Base-by-base conservation (phyloP, 306 rosid species). In the Medicago ruthenica region DNA sequence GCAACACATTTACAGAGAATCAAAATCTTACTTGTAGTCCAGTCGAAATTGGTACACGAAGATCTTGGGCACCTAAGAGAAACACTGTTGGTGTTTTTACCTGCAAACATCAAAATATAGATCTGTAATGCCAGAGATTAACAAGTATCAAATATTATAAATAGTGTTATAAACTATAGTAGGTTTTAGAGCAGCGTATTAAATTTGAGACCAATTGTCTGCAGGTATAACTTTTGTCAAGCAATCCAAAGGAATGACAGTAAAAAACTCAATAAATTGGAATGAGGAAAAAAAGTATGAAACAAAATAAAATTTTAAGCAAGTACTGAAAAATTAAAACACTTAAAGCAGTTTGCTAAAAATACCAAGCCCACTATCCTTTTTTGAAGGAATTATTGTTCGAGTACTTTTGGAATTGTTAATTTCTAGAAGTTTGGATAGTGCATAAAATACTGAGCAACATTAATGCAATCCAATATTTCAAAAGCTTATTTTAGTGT, bases 31-130 rank as follows among this genome's bases (percentile, higher is more conserved):
- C 89, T 58, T 86, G 89, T 11, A 83, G 60, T 80, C 89, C 89
- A 63, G 79, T 80, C 0, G 83, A 76, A 76, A 83, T 77, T 41
- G 92, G 90, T 80, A 95, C 96, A 2, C 97, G 97, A 58, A 90
- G 92, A 88, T 95, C 98, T 84, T 91, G 78, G 11, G 98, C 97
- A 47, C 97, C 98, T 75, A 95, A 73, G 37, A 95, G 93, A 74
- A 95, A 89, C 77, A 95, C 55, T 12, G 88, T 95, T 68, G 98
- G 97, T 12, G 98, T 83, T 86, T 90, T 95, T 54, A 88, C 98
- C 97, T 95, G 89, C 81, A 79, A 55, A 73, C 61, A 85, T 65
- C 31, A 63, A 58, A 77, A 72, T 59, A 54, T 44, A 71, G 72
- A 73, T 42, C 27, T 22, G 57, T 18, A 60, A 75, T 51, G 60